phyloP scores from a whole-genome alignment of 768 basidiomycete genomes.

The Phlebiopsis gigantea region DNA sequence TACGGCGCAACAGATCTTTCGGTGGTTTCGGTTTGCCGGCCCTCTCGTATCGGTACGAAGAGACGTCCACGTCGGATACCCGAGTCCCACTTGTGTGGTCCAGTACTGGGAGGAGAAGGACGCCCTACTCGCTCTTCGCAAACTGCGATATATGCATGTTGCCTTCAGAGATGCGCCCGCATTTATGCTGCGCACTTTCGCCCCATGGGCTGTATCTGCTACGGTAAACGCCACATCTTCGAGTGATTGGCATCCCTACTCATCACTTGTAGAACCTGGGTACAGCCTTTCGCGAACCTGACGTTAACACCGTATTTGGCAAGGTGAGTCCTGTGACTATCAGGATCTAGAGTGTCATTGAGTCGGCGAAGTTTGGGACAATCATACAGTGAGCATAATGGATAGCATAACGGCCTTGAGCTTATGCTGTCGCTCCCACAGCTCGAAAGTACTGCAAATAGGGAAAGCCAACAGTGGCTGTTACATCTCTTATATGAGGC shows the following conservation, averaged over 20 bases:
- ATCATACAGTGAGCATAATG: background rate
- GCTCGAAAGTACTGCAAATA: too few species aligned
- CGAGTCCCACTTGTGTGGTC: background rate
- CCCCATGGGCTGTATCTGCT: too few species aligned
- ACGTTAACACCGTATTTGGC: too few species aligned
- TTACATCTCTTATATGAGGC: too few species aligned
- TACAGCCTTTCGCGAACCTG: too few species aligned
- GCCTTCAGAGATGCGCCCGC: background rate
- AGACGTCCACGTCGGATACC: background rate
- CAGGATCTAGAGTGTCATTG: too few species aligned
- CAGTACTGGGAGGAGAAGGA: conserved; percentile 10
- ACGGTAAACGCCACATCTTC: too few species aligned
- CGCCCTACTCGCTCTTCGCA: background rate
- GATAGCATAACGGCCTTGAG: background rate
- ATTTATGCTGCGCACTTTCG: conserved; percentile 4
- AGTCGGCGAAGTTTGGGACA: background rate
- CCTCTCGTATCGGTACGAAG: conserved; percentile 3
- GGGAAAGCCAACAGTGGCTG: too few species aligned
- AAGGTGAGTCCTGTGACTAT: too few species aligned
- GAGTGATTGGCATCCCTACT: too few species aligned
- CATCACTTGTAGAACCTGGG: too few species aligned
- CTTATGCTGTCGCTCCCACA: background rate
- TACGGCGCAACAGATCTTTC: background rate
- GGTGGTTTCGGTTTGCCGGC: conserved; percentile 3
- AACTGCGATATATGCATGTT: background rate